A percentile compares a stretch with the other conserved stretches of the same genome.
phyloP scores from a whole-genome alignment of 306 rosid genomes.

The Vigna reflexopilosa region DNA sequence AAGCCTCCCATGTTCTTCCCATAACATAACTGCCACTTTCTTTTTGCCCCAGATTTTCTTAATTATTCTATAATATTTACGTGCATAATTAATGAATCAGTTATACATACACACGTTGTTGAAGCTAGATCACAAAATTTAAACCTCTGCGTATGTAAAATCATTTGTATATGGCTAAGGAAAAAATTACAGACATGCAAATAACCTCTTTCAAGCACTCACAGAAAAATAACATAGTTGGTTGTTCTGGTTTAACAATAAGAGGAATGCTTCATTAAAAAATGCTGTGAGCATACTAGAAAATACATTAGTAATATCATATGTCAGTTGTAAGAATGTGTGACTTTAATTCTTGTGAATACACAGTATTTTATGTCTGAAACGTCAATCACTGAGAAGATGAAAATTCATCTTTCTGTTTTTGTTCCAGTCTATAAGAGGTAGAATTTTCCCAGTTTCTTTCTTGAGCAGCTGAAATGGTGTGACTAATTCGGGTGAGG shows the following conservation, averaged over 20 bases:
- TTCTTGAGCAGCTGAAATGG: constrained; percentile 29
- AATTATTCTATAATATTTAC: not conserved
- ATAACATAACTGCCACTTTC: constrained; percentile 67
- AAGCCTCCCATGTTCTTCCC: constrained; percentile 70
- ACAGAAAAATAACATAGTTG: not conserved
- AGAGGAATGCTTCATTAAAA: not conserved
- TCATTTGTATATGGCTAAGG: not conserved
- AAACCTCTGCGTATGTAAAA: not conserved
- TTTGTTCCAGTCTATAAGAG: constrained; percentile 31
- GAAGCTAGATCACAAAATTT: constrained; percentile 5
- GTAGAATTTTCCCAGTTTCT: not conserved
- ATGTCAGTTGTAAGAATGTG: not conserved
- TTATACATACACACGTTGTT: not conserved
- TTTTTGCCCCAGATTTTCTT: constrained; percentile 29
- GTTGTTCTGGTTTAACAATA: not conserved
- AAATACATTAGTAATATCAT: not conserved
- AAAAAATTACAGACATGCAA: not conserved
- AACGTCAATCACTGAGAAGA: constrained; percentile 28
- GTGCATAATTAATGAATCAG: not conserved
- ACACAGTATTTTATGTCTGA: not conserved
- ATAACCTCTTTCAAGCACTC: not conserved
- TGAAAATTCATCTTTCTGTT: constrained; percentile 23
- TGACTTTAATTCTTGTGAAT: not conserved
- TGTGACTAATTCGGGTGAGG: constrained; percentile 31
- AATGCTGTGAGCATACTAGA: not conserved